Base-by-base conservation (phyloP, 371 early-diverging fungal genomes). In the Funneliformis caledonium region DNA sequence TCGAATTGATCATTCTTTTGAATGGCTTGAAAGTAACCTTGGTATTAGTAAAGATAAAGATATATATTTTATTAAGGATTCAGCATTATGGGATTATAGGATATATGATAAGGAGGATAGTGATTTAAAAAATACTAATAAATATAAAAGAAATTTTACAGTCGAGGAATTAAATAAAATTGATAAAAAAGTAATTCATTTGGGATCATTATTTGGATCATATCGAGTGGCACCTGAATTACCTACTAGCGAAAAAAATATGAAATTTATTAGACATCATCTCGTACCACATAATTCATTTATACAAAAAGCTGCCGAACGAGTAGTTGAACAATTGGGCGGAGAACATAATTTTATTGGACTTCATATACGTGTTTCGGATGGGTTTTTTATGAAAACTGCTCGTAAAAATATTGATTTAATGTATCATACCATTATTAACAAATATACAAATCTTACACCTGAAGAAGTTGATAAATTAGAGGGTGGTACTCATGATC, bases 41-140 rank as follows among this genome's bases (percentile, higher is more conserved):
- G 43, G 56, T 62, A 73, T 80, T 2, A 56, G 60, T 48, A 37
- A 31, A 22, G 4, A 60, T 11, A 52, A 79, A 4, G 80, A 80
- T 68, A 73, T 73, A 19, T 85, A 85, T 60, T 76, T 76, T 5
- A 19, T 88, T 2, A 60, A 82, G 26, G 90, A 89, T 78, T 60
- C 72, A 61, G 64, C 75, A 12, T 85, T 87, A 14, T 85, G 83
- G 16, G 85, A 87, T 6, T 89, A 89, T 72, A 86, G 88, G 19
- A 85, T 89, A 9, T 89, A 86, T 79, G 88, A 88, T 78, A 65
- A 10, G 4, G 2, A 26, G 31, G 43, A 26, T 14, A 76, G 26
- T 62, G 31, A 2, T 31, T 2, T 70, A 8, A 45, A 16, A 72
- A 22, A 0, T 2, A 43, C 6, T 50, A 19, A 76, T 52, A 80